Evolutionary conservation across 495 filamentous ascomycete species (phyloP).

Genomic region (Penicillium maclennaniae): DNA sequence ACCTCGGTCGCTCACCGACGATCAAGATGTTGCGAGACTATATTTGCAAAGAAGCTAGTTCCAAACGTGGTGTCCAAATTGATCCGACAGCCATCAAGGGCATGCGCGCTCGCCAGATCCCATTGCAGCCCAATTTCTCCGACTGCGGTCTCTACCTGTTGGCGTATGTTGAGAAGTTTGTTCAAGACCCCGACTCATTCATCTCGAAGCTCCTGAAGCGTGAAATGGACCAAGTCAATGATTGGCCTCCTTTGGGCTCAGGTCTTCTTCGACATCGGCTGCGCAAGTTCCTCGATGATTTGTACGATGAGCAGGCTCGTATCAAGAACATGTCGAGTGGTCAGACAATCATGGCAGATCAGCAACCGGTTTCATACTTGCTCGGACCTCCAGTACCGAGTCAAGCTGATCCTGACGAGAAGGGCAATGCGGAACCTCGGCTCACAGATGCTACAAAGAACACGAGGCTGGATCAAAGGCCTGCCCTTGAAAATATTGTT

Average conservation of each 20-base stretch:
- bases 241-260: slow-evolving; percentile 55
- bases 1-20: slow-evolving; percentile 54
- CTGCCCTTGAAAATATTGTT: background rate
- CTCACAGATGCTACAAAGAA: background rate
- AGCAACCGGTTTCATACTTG: slow-evolving; percentile 33
- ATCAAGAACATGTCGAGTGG: slow-evolving; percentile 12
- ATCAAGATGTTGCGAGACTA: slow-evolving; percentile 70
- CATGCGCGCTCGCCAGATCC: slow-evolving; percentile 66
- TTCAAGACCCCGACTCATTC: slow-evolving; percentile 64
- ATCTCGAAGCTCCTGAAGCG: slow-evolving; percentile 49
- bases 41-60: slow-evolving; percentile 63
- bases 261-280: slow-evolving; percentile 50
- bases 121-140: slow-evolving; percentile 75
- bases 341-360: slow-evolving; percentile 27
- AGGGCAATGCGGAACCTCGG: background rate
- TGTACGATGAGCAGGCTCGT: slow-evolving; percentile 46
- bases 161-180: slow-evolving; percentile 77
- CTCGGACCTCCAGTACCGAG: slow-evolving; percentile 17
- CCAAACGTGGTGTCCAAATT: slow-evolving; percentile 63
- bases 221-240: slow-evolving; percentile 41
- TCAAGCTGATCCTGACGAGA: slow-evolving; percentile 1
- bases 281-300: slow-evolving; percentile 47
- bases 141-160: slow-evolving; percentile 89
- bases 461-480: background rate
- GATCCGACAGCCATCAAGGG: slow-evolving; percentile 50